Base-by-base conservation (phyloP, 1,284 basidiomycete genomes). In the Ustilago vetiveriae region DNA sequence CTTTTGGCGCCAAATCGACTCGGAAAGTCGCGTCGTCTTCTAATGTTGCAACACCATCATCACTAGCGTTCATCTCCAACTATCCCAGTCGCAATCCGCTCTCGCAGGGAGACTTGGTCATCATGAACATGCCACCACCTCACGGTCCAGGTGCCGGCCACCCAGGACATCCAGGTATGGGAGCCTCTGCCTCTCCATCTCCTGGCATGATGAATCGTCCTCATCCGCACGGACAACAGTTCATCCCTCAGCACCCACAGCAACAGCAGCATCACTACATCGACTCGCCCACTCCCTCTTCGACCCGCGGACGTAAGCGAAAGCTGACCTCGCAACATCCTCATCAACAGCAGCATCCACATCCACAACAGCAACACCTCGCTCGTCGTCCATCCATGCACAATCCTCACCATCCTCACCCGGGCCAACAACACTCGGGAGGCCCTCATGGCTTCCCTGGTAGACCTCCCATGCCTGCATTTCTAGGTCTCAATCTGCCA, bases 51-150 rank as follows among this genome's bases (percentile, higher is more conserved):
- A 44, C 38, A 41, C 37, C 54, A 45, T 43, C 35, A 53, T 37
- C 47, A 41, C 17, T 13, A 33, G 16, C 36, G n/a, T 21, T n/a
- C 26, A 16, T 23, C 30, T 22, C 19, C 9, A 5, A 32, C 13
- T n/a, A 30, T 42, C 46, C 13, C 17, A 7, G 29, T 9, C 52
- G 29, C 27, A 27, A 35, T 11, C 5, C 6, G 11, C 13, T 8
- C 38, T 26, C 14, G 8, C 38, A 14, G 7, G 11, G 16, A 35
- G 6, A 6, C 16, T 16, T 16, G 3, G 9, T 17, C 57, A 44
- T 16, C 19, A 69, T 69, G 66, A 69, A 64, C 41, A 69, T 69
- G 66, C 66, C 66, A 35, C 66, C 66, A 21, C 66, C 66, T 10
- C 66, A 63, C 47, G 65, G 65, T 14, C 57, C 46, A 13, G 52